Evolutionary conservation across 2,329 filamentous ascomycete species (phyloP).

Genomic region (Drechslerella dactyloides): DNA sequence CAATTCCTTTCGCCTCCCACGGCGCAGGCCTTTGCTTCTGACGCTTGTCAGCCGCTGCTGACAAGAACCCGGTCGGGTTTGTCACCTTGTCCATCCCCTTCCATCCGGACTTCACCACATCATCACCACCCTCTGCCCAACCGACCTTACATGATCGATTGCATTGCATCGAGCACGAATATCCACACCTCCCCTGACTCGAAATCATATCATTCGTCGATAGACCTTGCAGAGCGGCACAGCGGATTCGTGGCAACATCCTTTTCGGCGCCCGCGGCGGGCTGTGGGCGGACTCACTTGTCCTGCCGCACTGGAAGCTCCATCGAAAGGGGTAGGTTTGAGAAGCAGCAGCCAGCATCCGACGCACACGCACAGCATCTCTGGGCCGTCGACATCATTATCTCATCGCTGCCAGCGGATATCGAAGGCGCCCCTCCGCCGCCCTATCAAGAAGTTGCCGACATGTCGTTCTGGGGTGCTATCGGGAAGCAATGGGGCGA

Average conservation of each 20-base stretch:
- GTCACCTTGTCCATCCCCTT: constrained; percentile 23
- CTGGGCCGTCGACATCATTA: constrained; percentile 40
- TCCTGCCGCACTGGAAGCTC: constrained; percentile 47
- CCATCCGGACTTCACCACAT: constrained; percentile 35
- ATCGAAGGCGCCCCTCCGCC: constrained; percentile 40
- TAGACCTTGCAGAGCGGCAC: constrained; percentile 21
- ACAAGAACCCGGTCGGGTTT: constrained; percentile 25
- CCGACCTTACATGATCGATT: constrained; percentile 50
- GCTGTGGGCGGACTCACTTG: constrained; percentile 45
- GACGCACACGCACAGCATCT: constrained; percentile 50
- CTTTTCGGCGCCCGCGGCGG: constrained; percentile 47
- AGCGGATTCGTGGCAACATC: constrained; percentile 48
- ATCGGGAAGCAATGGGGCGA: constrained; percentile 46
- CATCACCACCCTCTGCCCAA: constrained; percentile 34
- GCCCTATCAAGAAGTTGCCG: constrained; percentile 48
- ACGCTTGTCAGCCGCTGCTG: constrained; percentile 9
- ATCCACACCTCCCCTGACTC: constrained; percentile 35
- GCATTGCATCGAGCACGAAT: constrained; percentile 41
- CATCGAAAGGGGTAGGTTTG: constrained; percentile 51
- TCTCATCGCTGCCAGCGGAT: constrained; percentile 49
- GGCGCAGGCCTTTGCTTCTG: constrained; percentile 16
- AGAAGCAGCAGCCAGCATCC: constrained; percentile 34
- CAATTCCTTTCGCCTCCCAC: constrained; percentile 12
- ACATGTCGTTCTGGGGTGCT: constrained; percentile 47
- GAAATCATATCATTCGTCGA: constrained; percentile 39